Percentiles rank a stretch among this genome's conserved stretches.
Conservation (phyloP, 306 rosid genomes). For the Cucumis melo region DNA sequence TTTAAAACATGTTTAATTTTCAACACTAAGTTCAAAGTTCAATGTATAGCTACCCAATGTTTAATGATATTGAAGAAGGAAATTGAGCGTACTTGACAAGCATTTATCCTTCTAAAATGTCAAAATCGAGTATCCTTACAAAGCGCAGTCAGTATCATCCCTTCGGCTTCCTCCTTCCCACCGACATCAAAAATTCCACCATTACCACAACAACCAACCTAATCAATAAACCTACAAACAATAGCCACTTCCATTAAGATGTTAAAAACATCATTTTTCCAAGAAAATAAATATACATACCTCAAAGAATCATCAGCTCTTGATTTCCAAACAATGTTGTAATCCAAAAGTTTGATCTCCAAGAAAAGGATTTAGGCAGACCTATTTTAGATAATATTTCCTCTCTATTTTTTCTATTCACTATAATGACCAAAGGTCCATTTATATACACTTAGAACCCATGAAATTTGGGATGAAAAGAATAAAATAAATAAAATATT, state of each 20-base stretch:
- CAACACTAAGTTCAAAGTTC: slow-evolving; percentile 21
- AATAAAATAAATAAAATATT: no score
- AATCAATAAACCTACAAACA: slow-evolving; percentile 43
- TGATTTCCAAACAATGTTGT: slow-evolving; percentile 53
- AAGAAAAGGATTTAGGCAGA: no score
- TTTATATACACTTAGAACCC: no score
- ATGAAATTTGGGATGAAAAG: no score
- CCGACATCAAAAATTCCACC: slow-evolving; percentile 21
- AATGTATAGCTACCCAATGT: slow-evolving; percentile 9
- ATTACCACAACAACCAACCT: slow-evolving; percentile 67
- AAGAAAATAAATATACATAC: slow-evolving; percentile 1
- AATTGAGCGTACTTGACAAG: slow-evolving; percentile 52
- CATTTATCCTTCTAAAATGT: slow-evolving; percentile 47
- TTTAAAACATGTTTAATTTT: no score
- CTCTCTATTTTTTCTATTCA: no score
- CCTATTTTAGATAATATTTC: no score
- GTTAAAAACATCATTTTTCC: not conserved
- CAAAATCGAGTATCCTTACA: slow-evolving; percentile 40
- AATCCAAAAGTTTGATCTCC: slow-evolving; percentile 48
- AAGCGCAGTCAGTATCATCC: slow-evolving; percentile 7
- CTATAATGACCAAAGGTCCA: no score
- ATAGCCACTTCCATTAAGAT: not conserved
- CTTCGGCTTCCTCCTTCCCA: slow-evolving; percentile 25
- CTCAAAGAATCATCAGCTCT: slow-evolving; percentile 52
- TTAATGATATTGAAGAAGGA: slow-evolving; percentile 51